Conservation (phyloP, 441 rosid species). For the Croton laevigatus region DNA sequence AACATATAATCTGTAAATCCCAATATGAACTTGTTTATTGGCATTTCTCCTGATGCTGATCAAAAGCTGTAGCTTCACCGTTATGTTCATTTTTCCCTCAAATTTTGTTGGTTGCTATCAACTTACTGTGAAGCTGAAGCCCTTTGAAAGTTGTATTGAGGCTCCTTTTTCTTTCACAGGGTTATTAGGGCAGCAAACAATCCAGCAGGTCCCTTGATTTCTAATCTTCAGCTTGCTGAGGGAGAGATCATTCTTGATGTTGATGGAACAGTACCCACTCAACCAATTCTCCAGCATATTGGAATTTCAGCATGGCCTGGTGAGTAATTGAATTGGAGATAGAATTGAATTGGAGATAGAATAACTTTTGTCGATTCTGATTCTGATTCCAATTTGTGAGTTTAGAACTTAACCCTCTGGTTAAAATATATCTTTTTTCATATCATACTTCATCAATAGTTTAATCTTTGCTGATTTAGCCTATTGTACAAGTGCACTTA, state of each 20-base stretch:
- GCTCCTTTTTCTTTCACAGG: constrained; percentile 36
- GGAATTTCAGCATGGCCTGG: constrained; percentile 98
- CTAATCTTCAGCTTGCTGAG: constrained; percentile 69
- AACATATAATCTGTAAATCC: no score
- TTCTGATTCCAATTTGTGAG: background rate
- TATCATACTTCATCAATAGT: background rate
- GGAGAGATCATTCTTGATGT: constrained; percentile 79
- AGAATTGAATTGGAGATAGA: background rate
- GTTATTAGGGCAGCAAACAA: constrained; percentile 58
- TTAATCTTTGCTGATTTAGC: background rate
- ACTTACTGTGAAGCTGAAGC: constrained; percentile 1
- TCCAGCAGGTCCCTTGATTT: constrained; percentile 45
- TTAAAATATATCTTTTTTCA: background rate
- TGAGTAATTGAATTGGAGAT: constrained; percentile 26
- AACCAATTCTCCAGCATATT: constrained; percentile 90
- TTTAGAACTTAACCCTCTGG: background rate
- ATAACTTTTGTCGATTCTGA: constrained; percentile 4
- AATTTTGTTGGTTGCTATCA: background rate
- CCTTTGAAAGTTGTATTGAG: constrained; percentile 14
- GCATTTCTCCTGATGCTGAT: background rate
- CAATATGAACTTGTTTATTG: constrained; percentile 45
- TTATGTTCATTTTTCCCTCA: background rate
- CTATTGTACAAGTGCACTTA: background rate
- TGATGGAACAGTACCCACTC: constrained; percentile 83
- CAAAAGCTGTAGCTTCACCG: constrained; percentile 5